Percentiles rank a stretch among this genome's conserved stretches.
Evolutionary conservation across 2,329 filamentous ascomycete species (phyloP).

Genomic region (Fusarium pseudograminearum): DNA sequence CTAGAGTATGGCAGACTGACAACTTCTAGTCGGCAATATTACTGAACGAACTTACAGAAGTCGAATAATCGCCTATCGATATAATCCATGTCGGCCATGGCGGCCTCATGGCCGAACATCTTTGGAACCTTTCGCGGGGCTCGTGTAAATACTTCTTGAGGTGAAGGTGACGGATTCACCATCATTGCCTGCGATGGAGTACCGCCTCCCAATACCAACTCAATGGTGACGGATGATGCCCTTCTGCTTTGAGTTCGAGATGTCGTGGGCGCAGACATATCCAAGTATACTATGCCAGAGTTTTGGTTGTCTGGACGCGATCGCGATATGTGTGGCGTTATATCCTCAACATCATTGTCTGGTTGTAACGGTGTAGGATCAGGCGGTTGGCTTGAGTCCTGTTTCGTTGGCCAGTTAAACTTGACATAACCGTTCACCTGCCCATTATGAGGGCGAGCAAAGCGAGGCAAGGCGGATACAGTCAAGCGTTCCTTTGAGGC

Average conservation of each 20-base stretch:
- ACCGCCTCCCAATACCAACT: constrained; percentile 14
- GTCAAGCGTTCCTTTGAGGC: constrained; percentile 50
- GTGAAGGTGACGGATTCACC: constrained; percentile 14
- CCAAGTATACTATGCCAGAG: constrained; percentile 16
- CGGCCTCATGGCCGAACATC: constrained; percentile 48
- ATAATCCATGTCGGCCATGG: constrained; percentile 50
- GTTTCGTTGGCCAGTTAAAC: constrained; percentile 52
- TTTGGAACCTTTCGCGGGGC: constrained; percentile 45
- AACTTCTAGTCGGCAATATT: not conserved
- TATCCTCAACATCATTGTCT: constrained; percentile 34
- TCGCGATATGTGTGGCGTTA: constrained; percentile 23
- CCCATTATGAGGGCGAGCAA: constrained; percentile 50
- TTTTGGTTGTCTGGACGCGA: constrained; percentile 11
- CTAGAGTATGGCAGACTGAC: not conserved
- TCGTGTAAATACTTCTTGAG: constrained; percentile 21
- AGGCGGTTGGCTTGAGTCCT: constrained; percentile 29
- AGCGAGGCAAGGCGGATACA: constrained; percentile 40
- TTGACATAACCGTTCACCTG: constrained; percentile 56
- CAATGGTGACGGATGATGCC: constrained; percentile 22
- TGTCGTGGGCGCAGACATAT: constrained; percentile 17
- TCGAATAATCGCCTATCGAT: constrained; percentile 52
- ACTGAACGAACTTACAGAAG: constrained; percentile 50
- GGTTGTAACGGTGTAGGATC: constrained; percentile 13
- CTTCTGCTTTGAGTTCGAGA: constrained; percentile 4
- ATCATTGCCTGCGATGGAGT: constrained; percentile 19